A percentile compares a stretch with the other conserved stretches of the same genome.
phyloP scores from a whole-genome alignment of 371 early-diverging fungal species.

The Saksenaea oblongispora region DNA sequence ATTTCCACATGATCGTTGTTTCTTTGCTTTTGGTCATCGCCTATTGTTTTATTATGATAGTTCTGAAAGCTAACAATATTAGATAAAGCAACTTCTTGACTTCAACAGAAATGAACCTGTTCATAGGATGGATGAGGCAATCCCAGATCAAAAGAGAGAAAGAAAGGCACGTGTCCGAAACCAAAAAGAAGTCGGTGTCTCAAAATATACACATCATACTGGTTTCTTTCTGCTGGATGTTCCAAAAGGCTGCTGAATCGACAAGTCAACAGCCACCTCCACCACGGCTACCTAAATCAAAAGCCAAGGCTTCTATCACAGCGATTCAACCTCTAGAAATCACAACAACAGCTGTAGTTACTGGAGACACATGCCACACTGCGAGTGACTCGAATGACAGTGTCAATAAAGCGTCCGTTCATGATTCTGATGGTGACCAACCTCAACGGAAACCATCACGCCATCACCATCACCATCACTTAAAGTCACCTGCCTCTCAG shows the following conservation, averaged over 20 bases:
- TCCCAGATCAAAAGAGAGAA: too few relatives aligned
- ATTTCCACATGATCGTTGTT: too few relatives aligned
- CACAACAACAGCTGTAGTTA: conserved; percentile 44
- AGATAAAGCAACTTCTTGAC: too few relatives aligned
- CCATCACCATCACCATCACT: conserved; percentile 36
- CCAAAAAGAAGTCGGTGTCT: too few relatives aligned
- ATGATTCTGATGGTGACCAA: conserved; percentile 9
- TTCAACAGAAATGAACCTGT: too few relatives aligned
- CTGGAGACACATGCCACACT: neutral
- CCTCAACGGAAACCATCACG: conserved; percentile 26
- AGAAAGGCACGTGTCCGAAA: too few relatives aligned
- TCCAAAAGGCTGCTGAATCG: neutral
- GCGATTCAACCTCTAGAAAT: conserved; percentile 49
- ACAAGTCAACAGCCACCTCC: conserved; percentile 20
- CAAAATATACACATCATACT: too few relatives aligned
- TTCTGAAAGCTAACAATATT: too few relatives aligned
- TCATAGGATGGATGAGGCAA: too few relatives aligned
- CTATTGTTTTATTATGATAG: too few relatives aligned
- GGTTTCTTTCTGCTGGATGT: neutral
- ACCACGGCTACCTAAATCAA: conserved; percentile 37
- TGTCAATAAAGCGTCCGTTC: neutral
- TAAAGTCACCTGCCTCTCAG: conserved; percentile 37
- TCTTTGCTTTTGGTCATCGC: too few relatives aligned
- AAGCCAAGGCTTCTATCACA: conserved; percentile 39
- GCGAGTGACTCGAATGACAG: conserved; percentile 4